Conservation (phyloP, 495 filamentous ascomycete species). For the Elasticomyces elasticus region DNA sequence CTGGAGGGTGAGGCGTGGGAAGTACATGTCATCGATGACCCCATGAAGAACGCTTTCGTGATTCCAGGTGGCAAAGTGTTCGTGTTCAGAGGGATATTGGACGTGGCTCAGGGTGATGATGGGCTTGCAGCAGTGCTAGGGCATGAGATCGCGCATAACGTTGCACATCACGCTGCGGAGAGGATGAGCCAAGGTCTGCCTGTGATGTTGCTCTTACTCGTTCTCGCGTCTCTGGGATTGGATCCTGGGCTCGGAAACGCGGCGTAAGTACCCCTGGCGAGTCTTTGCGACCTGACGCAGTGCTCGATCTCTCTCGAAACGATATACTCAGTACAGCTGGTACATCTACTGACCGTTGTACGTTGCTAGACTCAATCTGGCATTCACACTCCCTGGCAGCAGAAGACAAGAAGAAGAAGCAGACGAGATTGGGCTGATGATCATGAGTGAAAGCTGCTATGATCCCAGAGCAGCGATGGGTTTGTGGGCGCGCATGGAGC, state of each 20-base stretch:
- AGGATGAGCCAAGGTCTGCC: constrained; percentile 53
- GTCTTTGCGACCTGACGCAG: no score
- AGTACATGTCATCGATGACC: constrained; percentile 71
- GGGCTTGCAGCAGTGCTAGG: constrained; percentile 76
- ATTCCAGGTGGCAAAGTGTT: constrained; percentile 90
- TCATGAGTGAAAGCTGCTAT: constrained; percentile 59
- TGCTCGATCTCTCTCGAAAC: no score
- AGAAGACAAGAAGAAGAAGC: constrained; percentile 64
- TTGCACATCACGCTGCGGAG: constrained; percentile 73
- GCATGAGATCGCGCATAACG: constrained; percentile 90
- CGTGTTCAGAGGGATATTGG: constrained; percentile 72
- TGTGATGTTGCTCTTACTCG: constrained; percentile 40
- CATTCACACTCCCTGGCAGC: constrained; percentile 59
- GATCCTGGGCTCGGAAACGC: constrained; percentile 36
- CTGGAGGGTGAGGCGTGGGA: constrained; percentile 63
- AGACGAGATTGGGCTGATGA: constrained; percentile 78
- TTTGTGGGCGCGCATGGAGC: constrained; percentile 72
- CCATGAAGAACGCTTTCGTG: constrained; percentile 72
- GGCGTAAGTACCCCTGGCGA: no score
- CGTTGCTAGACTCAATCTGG: constrained; percentile 58
- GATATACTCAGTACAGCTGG: no score
- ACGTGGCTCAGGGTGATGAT: constrained; percentile 58
- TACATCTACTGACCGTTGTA: no score
- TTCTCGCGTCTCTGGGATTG: constrained; percentile 44
- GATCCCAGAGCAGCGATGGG: constrained; percentile 61